Conservation (phyloP, 2,329 filamentous ascomycete species). For the Fusarium incarnatum region DNA sequence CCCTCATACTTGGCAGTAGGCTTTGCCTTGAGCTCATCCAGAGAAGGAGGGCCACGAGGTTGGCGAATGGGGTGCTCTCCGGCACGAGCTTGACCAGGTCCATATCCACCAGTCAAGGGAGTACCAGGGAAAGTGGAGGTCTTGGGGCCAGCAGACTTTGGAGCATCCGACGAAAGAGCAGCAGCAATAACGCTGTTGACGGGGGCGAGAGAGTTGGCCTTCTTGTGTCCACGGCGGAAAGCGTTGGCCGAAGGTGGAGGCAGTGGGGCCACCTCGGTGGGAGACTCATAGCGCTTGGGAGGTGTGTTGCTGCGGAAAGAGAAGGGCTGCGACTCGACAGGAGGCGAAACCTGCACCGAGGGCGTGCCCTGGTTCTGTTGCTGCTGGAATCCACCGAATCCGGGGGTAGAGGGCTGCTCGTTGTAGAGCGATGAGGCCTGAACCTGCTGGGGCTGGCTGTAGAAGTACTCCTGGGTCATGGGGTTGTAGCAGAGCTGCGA, state of each 20-base stretch:
- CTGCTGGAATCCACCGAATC: constrained; percentile 52
- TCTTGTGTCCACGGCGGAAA: constrained; percentile 94
- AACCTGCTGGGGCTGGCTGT: constrained; percentile 65
- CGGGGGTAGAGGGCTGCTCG: constrained; percentile 58
- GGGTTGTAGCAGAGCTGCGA: constrained; percentile 86
- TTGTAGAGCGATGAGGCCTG: constrained; percentile 57
- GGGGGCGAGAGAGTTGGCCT: constrained; percentile 79
- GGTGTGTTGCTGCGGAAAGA: constrained; percentile 72
- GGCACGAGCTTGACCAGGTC: constrained; percentile 90
- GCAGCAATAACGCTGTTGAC: constrained; percentile 64
- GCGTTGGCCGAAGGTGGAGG: constrained; percentile 90
- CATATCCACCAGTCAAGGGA: constrained; percentile 86
- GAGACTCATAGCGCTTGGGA: constrained; percentile 75
- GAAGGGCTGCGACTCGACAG: constrained; percentile 68
- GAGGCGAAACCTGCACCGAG: constrained; percentile 84
- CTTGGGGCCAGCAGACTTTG: constrained; percentile 77
- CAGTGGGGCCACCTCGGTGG: constrained; percentile 75
- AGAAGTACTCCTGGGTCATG: constrained; percentile 84
- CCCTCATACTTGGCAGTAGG: constrained; percentile 94
- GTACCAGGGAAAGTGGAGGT: constrained; percentile 83
- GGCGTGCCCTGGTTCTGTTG: constrained; percentile 64
- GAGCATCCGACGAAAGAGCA: constrained; percentile 56
- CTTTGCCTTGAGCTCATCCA: constrained; percentile 90
- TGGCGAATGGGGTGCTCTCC: constrained; percentile 95
- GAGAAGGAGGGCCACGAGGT: constrained; percentile 88